Percentiles rank a stretch among this genome's conserved stretches.
phyloP scores from a whole-genome alignment of 2,329 filamentous ascomycete species.

The Thermothelomyces thermophilus region DNA sequence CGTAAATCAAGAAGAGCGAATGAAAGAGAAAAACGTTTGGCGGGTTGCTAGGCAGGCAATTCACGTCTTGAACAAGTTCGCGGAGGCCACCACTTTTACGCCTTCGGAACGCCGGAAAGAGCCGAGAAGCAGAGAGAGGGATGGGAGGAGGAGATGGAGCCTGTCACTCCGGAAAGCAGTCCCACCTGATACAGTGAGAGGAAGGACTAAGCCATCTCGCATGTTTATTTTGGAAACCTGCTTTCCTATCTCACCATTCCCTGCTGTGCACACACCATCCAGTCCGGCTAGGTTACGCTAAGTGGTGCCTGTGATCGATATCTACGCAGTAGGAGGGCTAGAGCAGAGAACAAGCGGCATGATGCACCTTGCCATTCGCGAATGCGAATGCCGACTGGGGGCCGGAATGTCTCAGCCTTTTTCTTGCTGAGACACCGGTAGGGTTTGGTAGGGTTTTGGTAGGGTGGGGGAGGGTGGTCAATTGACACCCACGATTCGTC shows the following conservation, averaged over 20 bases:
- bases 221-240: background rate
- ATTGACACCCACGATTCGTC: conserved; percentile 10
- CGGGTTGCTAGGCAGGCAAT: no score
- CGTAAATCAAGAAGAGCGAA: no score
- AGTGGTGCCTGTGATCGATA: conserved; percentile 1
- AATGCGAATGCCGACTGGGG: background rate
- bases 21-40: no score
- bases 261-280: background rate
- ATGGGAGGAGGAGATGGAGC: no score
- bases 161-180: no score
- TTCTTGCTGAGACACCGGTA: background rate
- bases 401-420: background rate
- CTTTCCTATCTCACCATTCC: background rate
- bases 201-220: no score
- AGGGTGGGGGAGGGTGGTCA: background rate
- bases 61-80: no score
- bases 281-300: background rate
- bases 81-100: no score
- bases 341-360: background rate
- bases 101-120: background rate
- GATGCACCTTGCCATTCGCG: background rate
- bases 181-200: background rate
- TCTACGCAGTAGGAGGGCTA: background rate
- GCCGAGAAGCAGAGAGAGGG: background rate
- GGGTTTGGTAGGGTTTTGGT: background rate